Percentiles rank a stretch among this genome's conserved stretches.
phyloP scores from a whole-genome alignment of 352 stramenopile genomes.

The Phytophthora citricola region DNA sequence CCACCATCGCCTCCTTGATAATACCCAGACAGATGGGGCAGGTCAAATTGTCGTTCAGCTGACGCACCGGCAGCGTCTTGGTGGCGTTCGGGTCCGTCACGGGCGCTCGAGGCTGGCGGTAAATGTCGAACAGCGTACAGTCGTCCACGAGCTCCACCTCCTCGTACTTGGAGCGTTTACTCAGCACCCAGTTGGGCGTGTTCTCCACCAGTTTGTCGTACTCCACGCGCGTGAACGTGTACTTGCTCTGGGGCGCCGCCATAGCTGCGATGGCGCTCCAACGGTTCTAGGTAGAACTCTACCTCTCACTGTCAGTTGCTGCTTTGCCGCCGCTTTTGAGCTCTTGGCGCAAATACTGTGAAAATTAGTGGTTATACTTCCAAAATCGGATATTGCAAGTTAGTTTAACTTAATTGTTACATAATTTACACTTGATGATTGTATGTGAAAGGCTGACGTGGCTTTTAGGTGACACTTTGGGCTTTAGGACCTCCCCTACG shows the following conservation, averaged over 20 bases:
- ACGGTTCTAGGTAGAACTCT: not conserved
- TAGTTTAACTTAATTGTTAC: not conserved
- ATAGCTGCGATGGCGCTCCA: constrained; percentile 5
- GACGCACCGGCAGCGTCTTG: constrained; percentile 65
- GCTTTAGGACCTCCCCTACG: not conserved
- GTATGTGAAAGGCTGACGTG: constrained; percentile 19
- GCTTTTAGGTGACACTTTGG: constrained; percentile 5
- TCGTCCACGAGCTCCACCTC: constrained; percentile 88
- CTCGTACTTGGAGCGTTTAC: constrained; percentile 83
- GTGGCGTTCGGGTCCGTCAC: constrained; percentile 63
- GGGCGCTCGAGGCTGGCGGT: constrained; percentile 76
- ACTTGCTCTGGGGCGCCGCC: constrained; percentile 52
- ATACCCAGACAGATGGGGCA: constrained; percentile 91
- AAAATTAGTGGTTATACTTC: not conserved
- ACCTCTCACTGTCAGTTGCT: too few relatives aligned
- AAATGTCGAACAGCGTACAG: constrained; percentile 92
- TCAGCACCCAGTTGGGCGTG: constrained; percentile 54
- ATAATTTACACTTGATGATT: constrained; percentile 9
- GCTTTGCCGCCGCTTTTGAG: not conserved
- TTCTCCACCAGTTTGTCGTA: constrained; percentile 67
- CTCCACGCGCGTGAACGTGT: constrained; percentile 72
- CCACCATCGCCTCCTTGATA: constrained; percentile 84
- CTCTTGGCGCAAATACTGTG: constrained; percentile 13
- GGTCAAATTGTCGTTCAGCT: constrained; percentile 85
- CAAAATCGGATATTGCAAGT: constrained; percentile 2